phyloP scores from a whole-genome alignment of 331 rosid genomes.

The Quercus phellos region DNA sequence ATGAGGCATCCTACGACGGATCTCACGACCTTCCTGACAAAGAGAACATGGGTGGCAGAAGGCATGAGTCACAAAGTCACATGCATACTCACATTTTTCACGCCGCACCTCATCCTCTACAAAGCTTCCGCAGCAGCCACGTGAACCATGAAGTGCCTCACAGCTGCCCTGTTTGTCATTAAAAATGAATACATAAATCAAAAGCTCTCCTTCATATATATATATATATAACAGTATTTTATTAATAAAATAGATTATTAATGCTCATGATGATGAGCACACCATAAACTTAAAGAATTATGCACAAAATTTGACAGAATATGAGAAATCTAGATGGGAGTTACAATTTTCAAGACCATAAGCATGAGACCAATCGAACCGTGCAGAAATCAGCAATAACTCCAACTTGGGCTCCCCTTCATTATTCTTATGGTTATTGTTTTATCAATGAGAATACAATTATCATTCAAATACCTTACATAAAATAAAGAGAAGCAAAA shows the following conservation, averaged over 20 bases:
- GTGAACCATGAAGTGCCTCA: constrained; percentile 65
- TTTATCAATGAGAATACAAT: background rate
- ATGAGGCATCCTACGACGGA: constrained; percentile 84
- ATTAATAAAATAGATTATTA: too few relatives aligned
- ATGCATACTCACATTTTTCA: constrained; percentile 69
- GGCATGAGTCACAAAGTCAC: constrained; percentile 77
- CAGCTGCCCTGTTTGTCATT: constrained; percentile 64
- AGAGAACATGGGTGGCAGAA: constrained; percentile 85
- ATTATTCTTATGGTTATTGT: background rate
- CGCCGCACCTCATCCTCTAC: constrained; percentile 60
- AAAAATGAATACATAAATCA: background rate
- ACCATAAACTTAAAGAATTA: too few relatives aligned
- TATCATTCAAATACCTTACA: background rate
- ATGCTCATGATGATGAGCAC: too few relatives aligned
- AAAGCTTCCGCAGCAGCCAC: constrained; percentile 77
- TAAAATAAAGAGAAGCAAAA: too few relatives aligned
- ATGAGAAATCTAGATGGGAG: too few relatives aligned
- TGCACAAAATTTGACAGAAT: too few relatives aligned
- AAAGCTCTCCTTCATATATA: background rate
- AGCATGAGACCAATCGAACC: too few relatives aligned
- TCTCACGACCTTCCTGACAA: constrained; percentile 98
- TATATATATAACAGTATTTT: too few relatives aligned
- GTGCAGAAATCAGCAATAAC: too few relatives aligned
- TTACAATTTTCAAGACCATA: too few relatives aligned
- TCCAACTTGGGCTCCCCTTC: too few relatives aligned